Percentiles rank a stretch among this genome's conserved stretches.
Conservation (phyloP, 176 grass and related monocot species). For the Pharus latifolius region DNA sequence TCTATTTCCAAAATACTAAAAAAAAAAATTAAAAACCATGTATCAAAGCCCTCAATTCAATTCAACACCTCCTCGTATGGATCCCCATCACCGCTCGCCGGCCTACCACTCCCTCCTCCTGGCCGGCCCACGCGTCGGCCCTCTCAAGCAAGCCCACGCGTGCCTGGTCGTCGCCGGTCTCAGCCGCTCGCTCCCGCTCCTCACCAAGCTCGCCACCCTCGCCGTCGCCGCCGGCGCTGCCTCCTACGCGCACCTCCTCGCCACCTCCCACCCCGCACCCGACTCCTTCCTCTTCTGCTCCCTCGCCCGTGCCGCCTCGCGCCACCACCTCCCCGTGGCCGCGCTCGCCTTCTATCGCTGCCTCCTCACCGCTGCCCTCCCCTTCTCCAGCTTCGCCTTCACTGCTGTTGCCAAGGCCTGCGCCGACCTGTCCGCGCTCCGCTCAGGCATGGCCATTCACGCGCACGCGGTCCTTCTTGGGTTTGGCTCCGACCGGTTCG, state of each 20-base stretch:
- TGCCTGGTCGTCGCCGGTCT: slow-evolving; percentile 40
- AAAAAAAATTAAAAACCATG: no score
- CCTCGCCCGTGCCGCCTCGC: slow-evolving; percentile 22
- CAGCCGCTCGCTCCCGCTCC: slow-evolving; percentile 12
- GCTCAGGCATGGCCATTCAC: slow-evolving; percentile 26
- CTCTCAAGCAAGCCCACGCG: slow-evolving; percentile 44
- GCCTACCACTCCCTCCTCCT: slow-evolving; percentile 44
- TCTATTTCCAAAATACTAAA: no score
- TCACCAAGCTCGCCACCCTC: slow-evolving; percentile 47
- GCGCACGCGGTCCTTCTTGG: slow-evolving; percentile 19
- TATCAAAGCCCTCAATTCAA: background rate
- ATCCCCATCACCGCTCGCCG: slow-evolving; percentile 23
- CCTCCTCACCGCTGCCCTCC: slow-evolving; percentile 27
- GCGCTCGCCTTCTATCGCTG: slow-evolving; percentile 39
- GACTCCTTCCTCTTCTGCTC: slow-evolving; percentile 50
- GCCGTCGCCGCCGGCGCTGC: slow-evolving; percentile 15
- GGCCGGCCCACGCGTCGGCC: slow-evolving; percentile 22
- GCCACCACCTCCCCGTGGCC: slow-evolving; percentile 7
- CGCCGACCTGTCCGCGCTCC: slow-evolving; percentile 37
- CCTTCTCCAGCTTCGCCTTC: slow-evolving; percentile 43
- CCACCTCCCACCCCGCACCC: slow-evolving; percentile 20
- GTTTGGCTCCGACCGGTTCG: slow-evolving; percentile 38
- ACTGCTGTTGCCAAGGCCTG: slow-evolving; percentile 45
- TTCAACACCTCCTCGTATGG: background rate
- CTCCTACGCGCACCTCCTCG: slow-evolving; percentile 29